phyloP scores from a whole-genome alignment of 768 basidiomycete species.

The Lentinus tigrinus region DNA sequence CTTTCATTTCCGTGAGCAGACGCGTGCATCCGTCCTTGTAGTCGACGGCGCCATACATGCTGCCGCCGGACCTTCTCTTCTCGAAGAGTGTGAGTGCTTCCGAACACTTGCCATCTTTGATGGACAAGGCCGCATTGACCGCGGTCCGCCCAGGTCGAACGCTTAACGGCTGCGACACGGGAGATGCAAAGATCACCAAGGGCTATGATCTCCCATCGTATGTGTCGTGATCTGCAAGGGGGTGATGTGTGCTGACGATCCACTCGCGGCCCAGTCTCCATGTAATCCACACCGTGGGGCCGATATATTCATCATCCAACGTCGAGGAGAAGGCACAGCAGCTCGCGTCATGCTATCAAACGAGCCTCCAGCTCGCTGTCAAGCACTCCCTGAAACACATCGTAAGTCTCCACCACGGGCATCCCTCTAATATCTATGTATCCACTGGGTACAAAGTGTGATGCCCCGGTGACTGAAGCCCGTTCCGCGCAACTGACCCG shows the following conservation, averaged over 20 bases:
- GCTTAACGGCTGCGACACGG: conserved; percentile 67
- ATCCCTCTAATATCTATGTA: too few relatives aligned
- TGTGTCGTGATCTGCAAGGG: conserved; percentile 28
- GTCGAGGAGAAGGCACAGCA: conserved; percentile 47
- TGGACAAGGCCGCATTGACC: neutral
- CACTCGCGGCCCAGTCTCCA: conserved; percentile 46
- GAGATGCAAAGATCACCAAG: conserved; percentile 75
- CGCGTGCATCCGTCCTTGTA: conserved; percentile 26
- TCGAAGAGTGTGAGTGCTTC: conserved; percentile 61
- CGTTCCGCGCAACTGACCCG: too few relatives aligned
- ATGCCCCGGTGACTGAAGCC: too few relatives aligned
- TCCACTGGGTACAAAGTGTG: too few relatives aligned
- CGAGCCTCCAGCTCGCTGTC: conserved; percentile 59
- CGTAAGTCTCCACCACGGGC: conserved; percentile 42
- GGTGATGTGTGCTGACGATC: neutral
- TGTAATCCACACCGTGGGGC: conserved; percentile 83
- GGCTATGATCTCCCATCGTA: conserved; percentile 79
- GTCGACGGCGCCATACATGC: conserved; percentile 83
- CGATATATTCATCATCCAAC: conserved; percentile 50
- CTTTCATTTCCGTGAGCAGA: neutral
- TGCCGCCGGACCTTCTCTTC: conserved; percentile 65
- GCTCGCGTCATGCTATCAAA: conserved; percentile 68
- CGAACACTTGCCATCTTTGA: neutral
- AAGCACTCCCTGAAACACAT: conserved; percentile 62
- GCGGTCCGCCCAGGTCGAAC: conserved; percentile 45